A percentile compares a stretch with the other conserved stretches of the same genome.
These are phyloP conservation scores for Xerophyta viscosa DNA, from an alignment of 106 monocot species.

Conservation along the genomic window DNA sequence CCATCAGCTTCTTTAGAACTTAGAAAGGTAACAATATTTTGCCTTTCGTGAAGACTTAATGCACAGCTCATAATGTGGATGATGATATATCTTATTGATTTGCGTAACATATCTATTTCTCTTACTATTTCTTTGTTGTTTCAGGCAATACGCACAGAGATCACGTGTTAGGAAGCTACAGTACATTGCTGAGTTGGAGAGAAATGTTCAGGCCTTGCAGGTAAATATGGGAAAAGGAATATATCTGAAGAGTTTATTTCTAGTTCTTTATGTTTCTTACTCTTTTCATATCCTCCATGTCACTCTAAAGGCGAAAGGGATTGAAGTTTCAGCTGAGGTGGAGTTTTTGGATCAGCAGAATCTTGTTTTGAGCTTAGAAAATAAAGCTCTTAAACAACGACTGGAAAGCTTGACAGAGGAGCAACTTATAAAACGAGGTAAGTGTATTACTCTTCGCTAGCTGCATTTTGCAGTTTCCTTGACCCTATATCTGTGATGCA, in stretches of 20 bases:
- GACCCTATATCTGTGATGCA: background rate
- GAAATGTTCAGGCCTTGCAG: constrained; percentile 76
- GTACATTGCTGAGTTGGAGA: constrained; percentile 92
- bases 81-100: too few species aligned
- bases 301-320: constrained; percentile 44
- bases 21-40: too few species aligned
- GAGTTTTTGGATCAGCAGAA: constrained; percentile 69
- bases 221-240: constrained; percentile 15
- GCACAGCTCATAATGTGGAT: too few species aligned
- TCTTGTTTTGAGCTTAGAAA: constrained; percentile 79
- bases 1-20: too few species aligned
- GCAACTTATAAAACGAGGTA: constrained; percentile 70
- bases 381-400: constrained; percentile 68
- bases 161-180: constrained; percentile 92
- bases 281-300: background rate
- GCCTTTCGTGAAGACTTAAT: too few species aligned
- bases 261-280: background rate
- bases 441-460: constrained; percentile 5
- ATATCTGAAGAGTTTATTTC: background rate
- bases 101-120: too few species aligned
- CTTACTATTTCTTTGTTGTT: background rate
- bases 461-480: background rate
- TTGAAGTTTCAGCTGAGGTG: constrained; percentile 66
- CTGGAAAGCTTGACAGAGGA: constrained; percentile 69
- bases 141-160: constrained; percentile 88